Base-by-base conservation (phyloP, 1,284 basidiomycete genomes). In the Apiotrichum brassicae region DNA sequence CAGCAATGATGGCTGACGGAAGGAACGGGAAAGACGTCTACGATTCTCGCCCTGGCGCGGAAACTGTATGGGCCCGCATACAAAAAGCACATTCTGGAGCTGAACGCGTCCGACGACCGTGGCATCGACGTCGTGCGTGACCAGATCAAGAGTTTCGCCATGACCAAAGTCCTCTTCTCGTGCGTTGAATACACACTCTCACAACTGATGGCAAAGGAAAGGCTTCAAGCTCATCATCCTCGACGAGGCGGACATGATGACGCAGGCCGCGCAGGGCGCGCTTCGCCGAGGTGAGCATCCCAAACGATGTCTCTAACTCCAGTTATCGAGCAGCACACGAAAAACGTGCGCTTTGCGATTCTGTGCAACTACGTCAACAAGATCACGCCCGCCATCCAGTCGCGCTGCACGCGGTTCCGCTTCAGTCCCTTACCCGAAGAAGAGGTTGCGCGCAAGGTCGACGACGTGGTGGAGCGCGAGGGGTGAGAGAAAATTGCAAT, bases 281-380 rank as follows among this genome's bases (percentile, higher is more conserved):
- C 81, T 98, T 26, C 85, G 94, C 25, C 85, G 94, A 65, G 78
- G 78, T 79, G 13, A 19, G 18, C 34, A 18, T 39, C 26, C 18
- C 16, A 6, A 18, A 32, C 23, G 14, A 19, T 19, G 33, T 39
- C 9, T 26, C 24, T 7, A 18, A 24, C 16, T 25, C 16, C 62
- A 79, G 87, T 98, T 35, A 97, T 99, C 57, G 95, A 99, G 73
- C 93, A 97, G 63, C 97, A 97, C 71, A 99, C 95, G 7, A 89
- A 86, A 73, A 98, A 98, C 66, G 95, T 97, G 56, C 84, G 95
- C 30, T 99, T 99, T 74, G 97, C 94, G 75, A 98, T 99, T 64
- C 95, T 99, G 57, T 97, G 95, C 81, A 99, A 99, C 75, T 99
- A 99, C 63, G 95, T 98, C 71, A 98, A 98, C 81, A 97, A 97